Base-by-base conservation (phyloP, 2,329 filamentous ascomycete species). In the Colletotrichum trifolii region DNA sequence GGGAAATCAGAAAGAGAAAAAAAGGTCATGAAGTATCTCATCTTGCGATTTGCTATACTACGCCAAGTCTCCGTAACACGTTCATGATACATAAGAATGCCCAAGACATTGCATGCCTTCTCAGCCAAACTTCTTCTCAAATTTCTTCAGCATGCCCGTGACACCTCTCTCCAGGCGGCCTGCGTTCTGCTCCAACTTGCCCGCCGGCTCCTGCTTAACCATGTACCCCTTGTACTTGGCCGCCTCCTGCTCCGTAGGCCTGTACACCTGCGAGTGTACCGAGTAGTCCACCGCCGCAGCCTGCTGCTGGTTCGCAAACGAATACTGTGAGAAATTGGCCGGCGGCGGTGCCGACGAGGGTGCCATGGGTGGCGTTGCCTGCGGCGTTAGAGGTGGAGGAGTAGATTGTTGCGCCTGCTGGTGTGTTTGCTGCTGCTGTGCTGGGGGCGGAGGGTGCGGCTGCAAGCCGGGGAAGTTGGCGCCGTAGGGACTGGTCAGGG, bases 101-200 rank as follows among this genome's bases (percentile, higher is more conserved):
- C n/a, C 17, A 8, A 25, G 11, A 17, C 17, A 25, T 17, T 17
- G 25, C 25, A 7, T 17, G 13, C 38, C 9, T 40, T 13, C 38
- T 75, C 71, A 88, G 0, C 83, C 84, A 77, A 90, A 89, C 74
- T 88, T 91, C 87, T 92, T 93, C 80, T 94, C 91, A 76, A 94
- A 84, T 79, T 89, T 92, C 84, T 90, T 93, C 69, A 94, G 76
- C 81, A 93, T 89, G 7, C 89, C 87, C 35, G 87, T 85, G 5
- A 93, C 85, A 1, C 90, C 89, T 75, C 88, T 88, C 78, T 94
- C 91, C 39, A 93, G 71, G 70, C 86, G 83, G 35, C 87, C 88
- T 0, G 90, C 87, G 66, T 87, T 85, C 74, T 89, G 86, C 71
- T 91, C 90, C 36, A 93, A 76, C 73, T 83, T 86, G 7, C 77